Conservation (phyloP, 768 basidiomycete genomes). For the Boletus huronensis region DNA sequence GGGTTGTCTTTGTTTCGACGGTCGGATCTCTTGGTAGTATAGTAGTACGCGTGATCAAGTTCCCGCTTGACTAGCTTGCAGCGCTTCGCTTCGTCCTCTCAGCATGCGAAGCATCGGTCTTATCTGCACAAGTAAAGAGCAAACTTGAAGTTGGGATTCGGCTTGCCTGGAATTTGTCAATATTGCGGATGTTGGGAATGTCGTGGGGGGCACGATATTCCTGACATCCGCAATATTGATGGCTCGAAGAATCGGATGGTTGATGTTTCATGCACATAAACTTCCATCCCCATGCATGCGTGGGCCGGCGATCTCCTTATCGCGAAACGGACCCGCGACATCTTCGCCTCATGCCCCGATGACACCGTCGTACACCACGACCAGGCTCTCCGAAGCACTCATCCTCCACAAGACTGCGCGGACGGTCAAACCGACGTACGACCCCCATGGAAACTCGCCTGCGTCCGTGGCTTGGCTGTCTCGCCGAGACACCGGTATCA, state of each 20-base stretch:
- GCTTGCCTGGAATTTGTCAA: no score
- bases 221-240: no score
- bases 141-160: not conserved
- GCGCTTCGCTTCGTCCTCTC: no score
- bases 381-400: constrained; percentile 82
- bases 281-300: no score
- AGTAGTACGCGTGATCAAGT: not conserved
- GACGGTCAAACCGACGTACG: constrained; percentile 93
- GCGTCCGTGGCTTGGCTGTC: constrained; percentile 92
- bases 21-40: not conserved
- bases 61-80: not conserved
- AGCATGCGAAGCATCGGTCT: not conserved
- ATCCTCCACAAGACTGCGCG: constrained; percentile 90
- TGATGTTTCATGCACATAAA: no score
- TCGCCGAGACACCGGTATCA: constrained; percentile 92
- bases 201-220: no score
- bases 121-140: not conserved
- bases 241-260: no score
- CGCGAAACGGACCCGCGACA: no score
- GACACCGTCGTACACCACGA: constrained; percentile 44
- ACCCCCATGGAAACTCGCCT: constrained; percentile 93
- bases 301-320: no score
- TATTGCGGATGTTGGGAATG: no score
- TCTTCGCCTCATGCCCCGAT: no score
- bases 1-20: not conserved